phyloP scores from a whole-genome alignment of 495 filamentous ascomycete genomes.

The Penicillium cinerascens region DNA sequence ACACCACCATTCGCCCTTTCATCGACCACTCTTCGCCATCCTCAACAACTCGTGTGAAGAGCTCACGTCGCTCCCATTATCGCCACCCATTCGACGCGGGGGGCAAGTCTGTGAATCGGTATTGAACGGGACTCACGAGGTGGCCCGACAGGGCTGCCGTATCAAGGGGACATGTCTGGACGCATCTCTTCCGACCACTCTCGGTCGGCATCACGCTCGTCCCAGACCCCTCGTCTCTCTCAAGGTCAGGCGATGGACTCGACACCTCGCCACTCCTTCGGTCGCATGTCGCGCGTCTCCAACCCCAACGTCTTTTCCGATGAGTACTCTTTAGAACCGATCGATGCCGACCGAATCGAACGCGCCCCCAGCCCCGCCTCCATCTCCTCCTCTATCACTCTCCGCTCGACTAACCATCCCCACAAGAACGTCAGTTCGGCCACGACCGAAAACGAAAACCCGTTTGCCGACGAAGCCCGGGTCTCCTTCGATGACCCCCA shows the following conservation, averaged over 20 bases:
- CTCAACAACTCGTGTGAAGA: not conserved
- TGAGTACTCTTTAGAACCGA: conserved; percentile 48
- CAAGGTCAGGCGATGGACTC: conserved; percentile 29
- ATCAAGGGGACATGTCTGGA: conserved; percentile 42
- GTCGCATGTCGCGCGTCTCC: conserved; percentile 37
- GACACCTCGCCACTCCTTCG: conserved; percentile 34
- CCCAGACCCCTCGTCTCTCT: conserved; percentile 27
- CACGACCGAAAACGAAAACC: conserved; percentile 35
- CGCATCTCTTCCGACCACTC: conserved; percentile 42
- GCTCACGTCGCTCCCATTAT: not conserved
- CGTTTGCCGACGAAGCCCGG: conserved; percentile 42
- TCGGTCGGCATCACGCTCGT: conserved; percentile 40
- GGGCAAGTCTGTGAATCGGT: conserved; percentile 15
- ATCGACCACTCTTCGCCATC: not conserved
- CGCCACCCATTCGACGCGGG: conserved; percentile 9
- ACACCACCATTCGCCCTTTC: conserved; percentile 1
- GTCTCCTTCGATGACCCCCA: conserved; percentile 36
- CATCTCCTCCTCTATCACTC: conserved; percentile 34
- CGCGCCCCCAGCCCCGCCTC: conserved; percentile 35
- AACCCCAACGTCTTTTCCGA: conserved; percentile 54
- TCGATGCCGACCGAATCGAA: conserved; percentile 35
- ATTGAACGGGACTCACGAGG: conserved; percentile 30
- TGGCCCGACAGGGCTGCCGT: conserved; percentile 46
- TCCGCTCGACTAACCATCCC: conserved; percentile 26
- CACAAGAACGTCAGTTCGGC: conserved; percentile 25